These are phyloP conservation scores for Fusarium sp. DNA, from an alignment of 2,329 filamentous ascomycete genomes.

Conservation along the genomic window DNA sequence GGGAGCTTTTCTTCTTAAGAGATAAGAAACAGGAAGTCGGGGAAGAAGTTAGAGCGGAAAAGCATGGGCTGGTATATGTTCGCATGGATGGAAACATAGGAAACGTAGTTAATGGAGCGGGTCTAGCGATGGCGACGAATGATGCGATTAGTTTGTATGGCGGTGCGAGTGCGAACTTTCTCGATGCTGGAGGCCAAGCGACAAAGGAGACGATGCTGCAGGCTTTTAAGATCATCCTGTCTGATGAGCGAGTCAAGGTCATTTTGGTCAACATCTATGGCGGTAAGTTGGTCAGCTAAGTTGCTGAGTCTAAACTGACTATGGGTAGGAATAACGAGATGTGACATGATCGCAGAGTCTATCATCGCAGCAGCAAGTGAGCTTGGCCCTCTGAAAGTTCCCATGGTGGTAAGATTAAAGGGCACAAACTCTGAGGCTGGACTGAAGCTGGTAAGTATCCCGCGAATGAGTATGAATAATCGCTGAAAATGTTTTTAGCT, in stretches of 20 bases:
- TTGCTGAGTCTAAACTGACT: neutral
- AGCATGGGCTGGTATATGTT: constrained; percentile 83
- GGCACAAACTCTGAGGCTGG: constrained; percentile 60
- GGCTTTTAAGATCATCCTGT: constrained; percentile 79
- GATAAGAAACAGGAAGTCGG: constrained; percentile 51
- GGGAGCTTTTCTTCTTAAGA: constrained; percentile 54
- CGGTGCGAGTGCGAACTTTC: constrained; percentile 82
- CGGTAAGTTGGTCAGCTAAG: constrained; percentile 38
- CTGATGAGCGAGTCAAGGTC: constrained; percentile 77
- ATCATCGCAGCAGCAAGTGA: constrained; percentile 58
- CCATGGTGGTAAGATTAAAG: constrained; percentile 61
- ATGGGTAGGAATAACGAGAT: constrained; percentile 58
- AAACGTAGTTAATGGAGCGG: constrained; percentile 89
- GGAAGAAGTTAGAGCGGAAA: constrained; percentile 56
- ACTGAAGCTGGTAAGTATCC: constrained; percentile 54
- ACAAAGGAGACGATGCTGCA: constrained; percentile 84
- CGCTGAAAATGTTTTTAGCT: constrained; percentile 44
- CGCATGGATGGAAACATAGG: constrained; percentile 74
- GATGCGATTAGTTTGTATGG: constrained; percentile 79
- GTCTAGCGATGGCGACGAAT: constrained; percentile 90
- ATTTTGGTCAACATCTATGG: constrained; percentile 70
- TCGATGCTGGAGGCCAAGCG: constrained; percentile 91
- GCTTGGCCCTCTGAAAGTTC: constrained; percentile 54
- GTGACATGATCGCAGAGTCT: constrained; percentile 65
- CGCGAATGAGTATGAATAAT: accelerated